Percentiles rank a stretch among this genome's conserved stretches.
Conservation (phyloP, 2,329 filamentous ascomycete genomes). For the Aspergillus ochraceus region DNA sequence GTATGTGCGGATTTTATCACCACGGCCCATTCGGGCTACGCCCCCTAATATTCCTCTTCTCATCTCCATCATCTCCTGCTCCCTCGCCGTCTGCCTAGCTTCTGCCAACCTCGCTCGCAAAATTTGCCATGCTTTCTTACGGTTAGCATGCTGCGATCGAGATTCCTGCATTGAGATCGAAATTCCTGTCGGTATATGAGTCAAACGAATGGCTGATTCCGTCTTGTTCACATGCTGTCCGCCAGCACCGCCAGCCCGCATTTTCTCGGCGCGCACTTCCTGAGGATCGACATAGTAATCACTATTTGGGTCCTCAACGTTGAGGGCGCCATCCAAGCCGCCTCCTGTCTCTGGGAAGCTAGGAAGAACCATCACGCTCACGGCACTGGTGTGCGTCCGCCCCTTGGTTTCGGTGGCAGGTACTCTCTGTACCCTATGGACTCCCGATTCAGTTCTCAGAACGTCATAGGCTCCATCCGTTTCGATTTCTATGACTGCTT, state of each 20-base stretch:
- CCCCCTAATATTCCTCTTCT: slow-evolving; percentile 76
- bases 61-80: slow-evolving; percentile 74
- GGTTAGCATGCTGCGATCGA: slow-evolving; percentile 85
- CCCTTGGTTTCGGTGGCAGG: slow-evolving; percentile 89
- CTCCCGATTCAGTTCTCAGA: slow-evolving; percentile 84
- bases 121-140: slow-evolving; percentile 82
- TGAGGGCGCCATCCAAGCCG: slow-evolving; percentile 53
- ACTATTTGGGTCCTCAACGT: slow-evolving; percentile 80
- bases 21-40: slow-evolving; percentile 77
- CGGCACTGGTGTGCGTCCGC: slow-evolving; percentile 89
- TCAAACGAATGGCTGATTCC: slow-evolving; percentile 90
- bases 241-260: slow-evolving; percentile 88
- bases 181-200: slow-evolving; percentile 82
- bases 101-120: slow-evolving; percentile 81
- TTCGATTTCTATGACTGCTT: slow-evolving; percentile 83
- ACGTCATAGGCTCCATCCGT: slow-evolving; percentile 75
- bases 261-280: slow-evolving; percentile 82
- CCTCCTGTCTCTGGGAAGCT: slow-evolving; percentile 64
- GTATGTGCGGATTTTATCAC: slow-evolving; percentile 93
- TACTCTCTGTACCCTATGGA: slow-evolving; percentile 92
- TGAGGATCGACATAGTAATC: slow-evolving; percentile 86
- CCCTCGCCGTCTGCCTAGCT: slow-evolving; percentile 73
- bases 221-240: slow-evolving; percentile 99
- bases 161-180: slow-evolving; percentile 91
- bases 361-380: slow-evolving; percentile 87